Evolutionary conservation across 2,329 filamentous ascomycete genomes (phyloP).

Genomic region (Verruconis gallopava): DNA sequence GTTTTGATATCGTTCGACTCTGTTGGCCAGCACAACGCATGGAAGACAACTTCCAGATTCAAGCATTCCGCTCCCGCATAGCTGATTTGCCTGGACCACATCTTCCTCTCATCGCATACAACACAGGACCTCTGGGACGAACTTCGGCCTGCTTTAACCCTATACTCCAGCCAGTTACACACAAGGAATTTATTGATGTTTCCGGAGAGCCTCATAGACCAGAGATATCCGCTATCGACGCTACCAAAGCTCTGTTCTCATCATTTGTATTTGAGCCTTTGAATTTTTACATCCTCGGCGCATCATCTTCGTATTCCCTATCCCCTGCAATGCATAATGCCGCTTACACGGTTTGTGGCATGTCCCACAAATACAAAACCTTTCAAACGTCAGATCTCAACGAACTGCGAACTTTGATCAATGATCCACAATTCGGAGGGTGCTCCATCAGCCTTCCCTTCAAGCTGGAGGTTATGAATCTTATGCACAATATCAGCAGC

Average conservation of each 20-base stretch:
- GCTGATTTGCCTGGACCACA: constrained; percentile 29
- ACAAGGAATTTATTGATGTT: constrained; percentile 20
- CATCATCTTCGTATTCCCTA: constrained; percentile 56
- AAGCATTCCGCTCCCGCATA: constrained; percentile 40
- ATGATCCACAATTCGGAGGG: constrained; percentile 56
- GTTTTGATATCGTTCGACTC: constrained; percentile 51
- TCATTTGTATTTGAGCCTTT: constrained; percentile 56
- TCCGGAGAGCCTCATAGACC: constrained; percentile 11
- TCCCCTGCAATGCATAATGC: constrained; percentile 69
- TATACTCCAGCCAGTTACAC: constrained; percentile 48
- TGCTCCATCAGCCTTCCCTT: constrained; percentile 61
- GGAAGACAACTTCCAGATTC: constrained; percentile 51
- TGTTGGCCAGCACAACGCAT: constrained; percentile 43
- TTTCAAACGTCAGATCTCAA: constrained; percentile 50
- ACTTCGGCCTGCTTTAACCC: constrained; percentile 55
- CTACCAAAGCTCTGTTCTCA: constrained; percentile 52
- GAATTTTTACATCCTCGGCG: constrained; percentile 63
- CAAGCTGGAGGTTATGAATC: constrained; percentile 56
- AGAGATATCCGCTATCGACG: constrained; percentile 35
- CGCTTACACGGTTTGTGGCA: constrained; percentile 52
- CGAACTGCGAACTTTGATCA: constrained; percentile 50
- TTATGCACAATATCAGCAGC: constrained; percentile 52
- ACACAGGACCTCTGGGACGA: constrained; percentile 49
- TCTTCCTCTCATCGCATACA: constrained; percentile 50
- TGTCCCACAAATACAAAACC: constrained; percentile 55